Evolutionary conservation across 2,329 filamentous ascomycete species (phyloP), one percentile per base, ranked within the genome.

Genomic region (Clonostachys rosea): DNA sequence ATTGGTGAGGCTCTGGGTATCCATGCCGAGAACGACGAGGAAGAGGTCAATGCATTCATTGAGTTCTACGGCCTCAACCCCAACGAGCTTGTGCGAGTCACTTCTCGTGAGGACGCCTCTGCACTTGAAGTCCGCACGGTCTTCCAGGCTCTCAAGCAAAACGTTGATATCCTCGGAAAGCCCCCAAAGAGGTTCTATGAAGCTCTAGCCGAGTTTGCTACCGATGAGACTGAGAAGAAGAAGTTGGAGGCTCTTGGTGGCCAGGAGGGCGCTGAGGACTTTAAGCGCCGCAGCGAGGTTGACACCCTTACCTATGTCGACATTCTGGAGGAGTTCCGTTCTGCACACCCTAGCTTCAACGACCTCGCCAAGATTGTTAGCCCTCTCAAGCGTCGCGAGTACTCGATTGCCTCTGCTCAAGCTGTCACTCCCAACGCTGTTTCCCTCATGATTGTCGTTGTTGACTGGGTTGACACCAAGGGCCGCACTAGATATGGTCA

Each of bases 181-280:
- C 94, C 94, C 34, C 91, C 91, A 44, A 99, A 99, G 83, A 87
- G 89, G 53, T 99, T 99, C 79, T 99, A 97, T 74, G 94, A 99
- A 70, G 76, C 86, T 2, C 80, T 99, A 42, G 84, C 91, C 40
- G 89, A 91, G 53, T 96, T 90, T 56, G 91, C 94, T 33, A 79
- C 79, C 13, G 88, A 97, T 56, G 84, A 90, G 59, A 76, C 80
- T 24, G 90, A 99, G 73, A 89, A 87, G 78, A 84, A 83, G 61
- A 83, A 87, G 61, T 83, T 99, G 16, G 78, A 86, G 39, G 78
- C 84, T 17, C 79, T 99, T 5, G 88, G 84, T 52, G 82, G 87
- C 47, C 79, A 86, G 37, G 88, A 91, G 46, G 91, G 91, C 46
- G 88, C 87, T 39, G 83, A 83, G 8, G 92, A 96, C 59, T 95